These are phyloP conservation scores for Sporisorium iseilematis-ciliati DNA, from an alignment of 1,284 basidiomycete genomes.

Conservation along the genomic window DNA sequence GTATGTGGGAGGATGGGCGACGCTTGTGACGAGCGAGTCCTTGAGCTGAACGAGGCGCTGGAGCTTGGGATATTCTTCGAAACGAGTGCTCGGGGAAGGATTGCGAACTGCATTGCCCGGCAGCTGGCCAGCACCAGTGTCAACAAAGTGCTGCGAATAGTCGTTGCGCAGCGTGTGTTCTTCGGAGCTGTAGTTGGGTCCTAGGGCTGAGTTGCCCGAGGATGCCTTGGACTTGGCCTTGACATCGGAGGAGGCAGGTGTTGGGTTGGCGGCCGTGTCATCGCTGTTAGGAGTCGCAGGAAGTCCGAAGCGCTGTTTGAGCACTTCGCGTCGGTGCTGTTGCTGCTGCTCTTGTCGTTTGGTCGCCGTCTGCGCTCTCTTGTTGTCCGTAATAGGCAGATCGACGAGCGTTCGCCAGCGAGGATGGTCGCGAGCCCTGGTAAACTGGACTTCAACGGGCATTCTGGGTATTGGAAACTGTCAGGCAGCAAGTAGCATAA, in stretches of 20 bases:
- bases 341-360: constrained; percentile 17
- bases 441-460: constrained; percentile 9
- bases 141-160: constrained; percentile 89
- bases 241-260: not conserved
- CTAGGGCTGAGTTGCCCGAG: constrained; percentile 12
- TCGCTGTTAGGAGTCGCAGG: not conserved
- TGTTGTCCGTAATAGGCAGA: not conserved
- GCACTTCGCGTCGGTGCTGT: constrained; percentile 16
- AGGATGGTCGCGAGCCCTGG: constrained; percentile 31
- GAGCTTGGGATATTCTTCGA: constrained; percentile 78
- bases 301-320: constrained; percentile 15
- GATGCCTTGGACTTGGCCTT: constrained; percentile 23
- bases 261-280: not conserved
- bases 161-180: constrained; percentile 96
- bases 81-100: constrained; percentile 76
- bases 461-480: not conserved
- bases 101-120: constrained; percentile 66
- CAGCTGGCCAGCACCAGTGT: constrained; percentile 68
- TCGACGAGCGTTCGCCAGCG: constrained; percentile 36
- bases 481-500: not conserved
- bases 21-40: constrained; percentile 47
- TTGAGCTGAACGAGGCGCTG: constrained; percentile 61
- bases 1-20: constrained; percentile 61
- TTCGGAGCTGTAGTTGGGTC: constrained; percentile 73
- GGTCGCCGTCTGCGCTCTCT: not conserved